Evolutionary conservation across 2,329 filamentous ascomycete species (phyloP).

Genomic region (Arachnomyces sp.): DNA sequence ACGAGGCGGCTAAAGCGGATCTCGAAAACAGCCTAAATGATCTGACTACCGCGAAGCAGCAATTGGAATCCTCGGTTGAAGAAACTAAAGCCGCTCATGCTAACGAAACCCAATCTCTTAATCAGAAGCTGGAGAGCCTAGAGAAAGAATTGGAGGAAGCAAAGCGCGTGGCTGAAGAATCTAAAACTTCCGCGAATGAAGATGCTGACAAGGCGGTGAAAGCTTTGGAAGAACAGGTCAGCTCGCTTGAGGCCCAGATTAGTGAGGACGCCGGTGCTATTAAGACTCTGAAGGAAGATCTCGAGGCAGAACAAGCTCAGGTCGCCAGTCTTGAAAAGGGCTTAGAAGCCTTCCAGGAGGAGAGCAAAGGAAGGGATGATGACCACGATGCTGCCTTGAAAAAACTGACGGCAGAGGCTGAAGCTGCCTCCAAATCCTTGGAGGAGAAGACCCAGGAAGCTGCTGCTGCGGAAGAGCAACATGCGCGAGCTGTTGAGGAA

Average conservation of each 20-base stretch:
- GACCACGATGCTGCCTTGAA: conserved; percentile 27
- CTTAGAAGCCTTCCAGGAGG: conserved; percentile 29
- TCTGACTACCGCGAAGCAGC: conserved; percentile 7
- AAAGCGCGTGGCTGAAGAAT: conserved; percentile 11
- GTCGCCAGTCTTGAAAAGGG: conserved; percentile 31
- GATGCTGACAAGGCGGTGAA: conserved; percentile 10
- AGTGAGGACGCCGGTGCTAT: conserved; percentile 9
- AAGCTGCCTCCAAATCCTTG: conserved; percentile 26
- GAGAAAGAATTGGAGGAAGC: conserved; percentile 14
- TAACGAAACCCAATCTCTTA: conserved; percentile 12
- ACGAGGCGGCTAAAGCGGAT: conserved; percentile 6
- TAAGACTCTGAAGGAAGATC: conserved; percentile 9
- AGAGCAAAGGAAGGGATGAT: conserved; percentile 30
- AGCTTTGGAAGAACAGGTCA: conserved; percentile 12
- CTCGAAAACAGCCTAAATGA: conserved; percentile 10
- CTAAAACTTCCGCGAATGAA: conserved; percentile 10
- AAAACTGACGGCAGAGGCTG: conserved; percentile 27
- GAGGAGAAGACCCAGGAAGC: conserved; percentile 27
- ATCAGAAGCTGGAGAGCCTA: conserved; percentile 15
- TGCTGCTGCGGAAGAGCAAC: conserved; percentile 23
- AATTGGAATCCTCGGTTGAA: conserved; percentile 6
- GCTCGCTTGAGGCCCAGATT: conserved; percentile 13
- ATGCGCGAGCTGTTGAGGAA: conserved; percentile 25
- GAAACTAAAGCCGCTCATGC: conserved; percentile 5
- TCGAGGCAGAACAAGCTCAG: conserved; percentile 18